Conservation (phyloP, 148 eudicot genomes). For the Tetragonia tetragonoides region DNA sequence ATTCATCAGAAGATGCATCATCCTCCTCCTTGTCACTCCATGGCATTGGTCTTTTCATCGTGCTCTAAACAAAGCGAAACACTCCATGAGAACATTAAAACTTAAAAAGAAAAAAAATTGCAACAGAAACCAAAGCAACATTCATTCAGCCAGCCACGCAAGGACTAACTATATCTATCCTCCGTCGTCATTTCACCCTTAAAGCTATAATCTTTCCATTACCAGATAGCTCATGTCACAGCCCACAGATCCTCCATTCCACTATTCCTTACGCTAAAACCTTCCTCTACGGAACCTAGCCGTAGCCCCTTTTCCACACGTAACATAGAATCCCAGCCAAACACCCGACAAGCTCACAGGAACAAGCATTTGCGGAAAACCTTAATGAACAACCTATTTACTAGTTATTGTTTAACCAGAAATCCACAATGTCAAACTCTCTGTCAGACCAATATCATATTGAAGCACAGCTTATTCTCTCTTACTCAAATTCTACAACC, state of each 20-base stretch:
- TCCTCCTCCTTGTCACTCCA: conserved; percentile 35
- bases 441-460: neutral
- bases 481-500: neutral
- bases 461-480: neutral
- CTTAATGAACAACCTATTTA: neutral
- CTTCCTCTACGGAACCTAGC: neutral
- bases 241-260: neutral
- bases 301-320: too few relatives aligned
- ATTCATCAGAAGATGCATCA: conserved; percentile 22
- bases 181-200: neutral
- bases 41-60: conserved; percentile 34
- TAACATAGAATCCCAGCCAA: too few relatives aligned
- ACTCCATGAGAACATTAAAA: neutral
- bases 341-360: neutral
- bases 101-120: neutral
- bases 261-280: neutral
- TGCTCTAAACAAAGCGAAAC: conserved; percentile 2
- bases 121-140: neutral
- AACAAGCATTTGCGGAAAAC: neutral
- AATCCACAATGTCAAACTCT: neutral
- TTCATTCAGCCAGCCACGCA: neutral
- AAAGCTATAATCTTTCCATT: neutral
- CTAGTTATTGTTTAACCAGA: neutral
- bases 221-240: neutral
- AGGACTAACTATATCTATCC: neutral